Base-by-base conservation (phyloP, 1,284 basidiomycete species). In the Ganoderma sinense region DNA sequence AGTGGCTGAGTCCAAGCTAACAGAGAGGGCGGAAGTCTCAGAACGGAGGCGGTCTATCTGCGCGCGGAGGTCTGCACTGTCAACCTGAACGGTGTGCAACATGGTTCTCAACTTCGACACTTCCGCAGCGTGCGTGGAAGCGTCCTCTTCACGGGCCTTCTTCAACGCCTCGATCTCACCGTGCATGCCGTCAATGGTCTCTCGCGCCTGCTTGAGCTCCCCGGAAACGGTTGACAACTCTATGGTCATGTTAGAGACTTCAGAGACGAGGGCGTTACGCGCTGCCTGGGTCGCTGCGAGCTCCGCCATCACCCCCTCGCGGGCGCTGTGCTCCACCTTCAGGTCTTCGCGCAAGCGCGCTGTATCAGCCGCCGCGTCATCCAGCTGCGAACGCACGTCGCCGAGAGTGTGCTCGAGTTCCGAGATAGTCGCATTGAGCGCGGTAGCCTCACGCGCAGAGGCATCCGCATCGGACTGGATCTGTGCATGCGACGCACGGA, bases 381-480 rank as follows among this genome's bases (percentile, higher is more conserved):
- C 63, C 36, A 74, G 63, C 45, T 71, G 72, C 36, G 71, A 62
- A 18, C 72, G 66, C 14, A 75, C 64, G 41, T 68, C 67, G 20
- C 76, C 75, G 13, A 74, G 55, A 8, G 66, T 69, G 33, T 68
- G 45, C 31, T 75, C 66, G n/a, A 78, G 71, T 40, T 69, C 72
- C 13, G 73, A 67, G 29, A 76, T 65, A 33, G 68, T 70, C 5
- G 64, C 62, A 51, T 70, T 71, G 6, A 68, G 26, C 10, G 66
- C 61, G 26, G 70, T 62, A 33, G 67, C 67, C 56, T 69, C 69
- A 7, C 69, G 55, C 55, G 75, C 67, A 11, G 69, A 43, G 20
- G 70, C 63, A 31, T 76, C 68, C 13, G 43, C 68, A 31, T 60
- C 63, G 13, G 72, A 59, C 16, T 68, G 65, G 23, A 65, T 65